phyloP scores from a whole-genome alignment of 1,284 basidiomycete genomes.

The Paramarasmius palmivorus region DNA sequence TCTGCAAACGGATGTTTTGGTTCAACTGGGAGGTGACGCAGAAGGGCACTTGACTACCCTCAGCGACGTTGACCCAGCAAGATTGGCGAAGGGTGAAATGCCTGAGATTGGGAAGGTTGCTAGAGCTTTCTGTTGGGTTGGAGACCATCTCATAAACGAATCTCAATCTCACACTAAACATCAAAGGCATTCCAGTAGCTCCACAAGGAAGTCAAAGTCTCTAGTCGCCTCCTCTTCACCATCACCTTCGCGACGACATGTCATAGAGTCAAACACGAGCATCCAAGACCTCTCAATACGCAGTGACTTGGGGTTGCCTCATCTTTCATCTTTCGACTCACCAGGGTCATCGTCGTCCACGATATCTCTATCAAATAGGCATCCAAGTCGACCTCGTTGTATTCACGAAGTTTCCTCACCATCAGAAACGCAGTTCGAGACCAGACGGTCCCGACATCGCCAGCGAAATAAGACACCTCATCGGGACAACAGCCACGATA shows the following conservation, averaged over 20 bases:
- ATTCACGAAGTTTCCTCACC: neutral
- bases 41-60: neutral
- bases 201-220: neutral
- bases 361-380: neutral
- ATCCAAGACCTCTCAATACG: neutral
- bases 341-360: neutral
- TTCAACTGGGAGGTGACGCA: neutral
- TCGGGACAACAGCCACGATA: neutral
- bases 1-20: slow-evolving; percentile 1
- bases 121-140: slow-evolving; percentile 1
- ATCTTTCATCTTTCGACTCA: neutral
- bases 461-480: too few species aligned
- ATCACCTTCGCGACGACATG: neutral
- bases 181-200: neutral
- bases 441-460: neutral
- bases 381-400: neutral
- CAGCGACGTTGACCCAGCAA: neutral
- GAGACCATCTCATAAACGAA: neutral
- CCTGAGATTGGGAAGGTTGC: neutral
- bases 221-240: neutral
- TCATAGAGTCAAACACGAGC: neutral
- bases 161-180: neutral
- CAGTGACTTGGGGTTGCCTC: neutral
- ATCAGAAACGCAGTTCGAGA: neutral
- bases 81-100: neutral